These are phyloP conservation scores for Pogostemon cablin DNA, from an alignment of 257 asterid species.

Conservation along the genomic window DNA sequence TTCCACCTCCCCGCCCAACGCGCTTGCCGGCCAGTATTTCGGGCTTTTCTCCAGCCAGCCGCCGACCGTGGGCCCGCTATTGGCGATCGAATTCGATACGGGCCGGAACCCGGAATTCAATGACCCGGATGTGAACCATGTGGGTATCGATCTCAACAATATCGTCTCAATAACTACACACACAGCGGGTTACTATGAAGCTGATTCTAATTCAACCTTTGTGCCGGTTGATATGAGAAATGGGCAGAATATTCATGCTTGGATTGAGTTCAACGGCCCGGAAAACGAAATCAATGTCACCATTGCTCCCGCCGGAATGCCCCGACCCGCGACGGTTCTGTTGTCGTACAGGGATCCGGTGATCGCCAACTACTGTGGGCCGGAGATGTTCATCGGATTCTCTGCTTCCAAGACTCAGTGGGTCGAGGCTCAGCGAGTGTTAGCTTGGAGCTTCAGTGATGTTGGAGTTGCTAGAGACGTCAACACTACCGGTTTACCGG, in stretches of 20 bases:
- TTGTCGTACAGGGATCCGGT: constrained; percentile 41
- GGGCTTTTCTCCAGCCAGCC: constrained; percentile 56
- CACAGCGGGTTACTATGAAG: constrained; percentile 56
- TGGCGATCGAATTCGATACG: constrained; percentile 77
- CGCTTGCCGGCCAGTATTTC: constrained; percentile 61
- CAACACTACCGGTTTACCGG: constrained; percentile 66
- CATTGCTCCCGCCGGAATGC: constrained; percentile 62
- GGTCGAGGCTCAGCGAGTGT: constrained; percentile 72
- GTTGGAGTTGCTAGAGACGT: constrained; percentile 69
- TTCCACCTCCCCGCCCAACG: constrained; percentile 55
- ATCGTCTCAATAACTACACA: constrained; percentile 40
- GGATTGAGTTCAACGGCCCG: constrained; percentile 77
- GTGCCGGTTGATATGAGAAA: constrained; percentile 57
- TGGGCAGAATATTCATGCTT: constrained; percentile 70
- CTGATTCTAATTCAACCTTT: constrained; percentile 25
- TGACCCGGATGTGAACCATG: constrained; percentile 63
- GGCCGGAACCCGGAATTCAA: constrained; percentile 68
- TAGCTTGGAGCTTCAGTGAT: constrained; percentile 87
- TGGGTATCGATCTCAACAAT: constrained; percentile 66
- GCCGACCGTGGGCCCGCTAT: constrained; percentile 52
- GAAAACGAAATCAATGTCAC: constrained; percentile 63
- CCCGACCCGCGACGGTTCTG: constrained; percentile 51
- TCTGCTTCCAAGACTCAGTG: constrained; percentile 75
- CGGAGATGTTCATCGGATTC: constrained; percentile 70
- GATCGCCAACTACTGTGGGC: constrained; percentile 50